Evolutionary conservation across 257 asterid genomes (phyloP), one percentile per base, ranked within the genome.

Genomic region (Capsicum baccatum): DNA sequence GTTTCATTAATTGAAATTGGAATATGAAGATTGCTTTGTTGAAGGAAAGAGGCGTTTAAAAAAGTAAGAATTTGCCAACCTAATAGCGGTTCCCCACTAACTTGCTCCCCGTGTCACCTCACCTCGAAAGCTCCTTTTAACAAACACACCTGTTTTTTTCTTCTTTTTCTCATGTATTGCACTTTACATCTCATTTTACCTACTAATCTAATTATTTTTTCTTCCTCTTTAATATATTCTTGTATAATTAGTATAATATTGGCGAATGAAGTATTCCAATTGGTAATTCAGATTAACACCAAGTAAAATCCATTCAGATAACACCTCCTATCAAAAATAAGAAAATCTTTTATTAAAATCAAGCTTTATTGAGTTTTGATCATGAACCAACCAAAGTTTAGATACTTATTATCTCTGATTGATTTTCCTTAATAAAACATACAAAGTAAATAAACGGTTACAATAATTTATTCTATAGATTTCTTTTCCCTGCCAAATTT

Each of bases 71-170:
- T 76, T 76, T 76, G 63, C 63, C 60, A 52, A 76, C 60, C 62
- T 26, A 12, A 21, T 2, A 21, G 84, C 84, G 35, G 88, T 84
- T 85, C 21, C 81, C 62, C 62, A 50, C 81, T 50, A 52, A 52
- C 21, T 74, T 13, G 47, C 47, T 74, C 33, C 33, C 33, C 62
- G 62, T 74, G 81, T 52, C 21, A 50, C 81, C 63, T 11, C 44
- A 35, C 52, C 11, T 16, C 7, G 74, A 88, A 78, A 83, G 62
- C 81, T 50, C 47, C 81, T 52, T 76, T 52, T 76, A 76, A 26
- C 81, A 13, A 76, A 52, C 63, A 52, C 81, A 52, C 63, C 63
- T 76, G 63, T 69, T 69, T 69, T 68, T 52, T 44, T 21, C 48
- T 76, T 52, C 26, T 74, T 76, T 69, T 69, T 4, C 42, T 76